Evolutionary conservation across 2,329 filamentous ascomycete genomes (phyloP).

Genomic region (Thermoascus crustaceus): DNA sequence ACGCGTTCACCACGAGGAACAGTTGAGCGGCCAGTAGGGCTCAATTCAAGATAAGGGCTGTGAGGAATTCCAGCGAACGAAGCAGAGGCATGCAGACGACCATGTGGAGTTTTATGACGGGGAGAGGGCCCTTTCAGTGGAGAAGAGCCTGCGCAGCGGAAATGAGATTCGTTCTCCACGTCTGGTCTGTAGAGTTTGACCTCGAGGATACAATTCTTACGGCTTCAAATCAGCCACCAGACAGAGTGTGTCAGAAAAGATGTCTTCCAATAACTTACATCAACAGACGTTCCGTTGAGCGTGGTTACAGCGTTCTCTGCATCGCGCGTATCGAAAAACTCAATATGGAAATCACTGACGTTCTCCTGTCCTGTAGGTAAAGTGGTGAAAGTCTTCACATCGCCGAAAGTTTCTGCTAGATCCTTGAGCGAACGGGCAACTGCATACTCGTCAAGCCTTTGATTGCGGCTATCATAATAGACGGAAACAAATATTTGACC

Average conservation of each 20-base stretch:
- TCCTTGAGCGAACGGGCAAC: conserved; percentile 43
- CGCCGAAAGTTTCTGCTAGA: conserved; percentile 30
- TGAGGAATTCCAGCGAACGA: conserved; percentile 9
- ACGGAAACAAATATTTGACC: conserved; percentile 50
- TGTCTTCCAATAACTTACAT: conserved; percentile 18
- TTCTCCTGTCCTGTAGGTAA: conserved; percentile 20
- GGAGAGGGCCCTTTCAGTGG: conserved; percentile 11
- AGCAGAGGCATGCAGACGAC: conserved; percentile 10
- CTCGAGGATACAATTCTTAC: conserved; percentile 25
- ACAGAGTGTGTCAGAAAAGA: conserved; percentile 1
- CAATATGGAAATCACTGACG: conserved; percentile 29
- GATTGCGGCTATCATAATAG: conserved; percentile 27
- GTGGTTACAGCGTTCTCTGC: conserved; percentile 27
- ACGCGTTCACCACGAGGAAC: conserved; percentile 28
- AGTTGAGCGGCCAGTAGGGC: conserved; percentile 33
- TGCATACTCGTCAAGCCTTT: conserved; percentile 17
- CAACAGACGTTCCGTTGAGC: conserved; percentile 27
- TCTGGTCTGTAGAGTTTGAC: conserved; percentile 24
- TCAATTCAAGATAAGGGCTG: conserved; percentile 25
- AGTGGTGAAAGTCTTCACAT: conserved; percentile 28
- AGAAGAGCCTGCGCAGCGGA: conserved; percentile 9
- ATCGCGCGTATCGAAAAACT: conserved; percentile 32
- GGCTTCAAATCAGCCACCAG: conserved; percentile 3
- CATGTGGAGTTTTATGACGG: conserved; percentile 11
- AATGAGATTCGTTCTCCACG: conserved; percentile 13